Percentiles rank a stretch among this genome's conserved stretches.
Conservation (phyloP, 352 stramenopile species). For the Aphanomyces stellatus region DNA sequence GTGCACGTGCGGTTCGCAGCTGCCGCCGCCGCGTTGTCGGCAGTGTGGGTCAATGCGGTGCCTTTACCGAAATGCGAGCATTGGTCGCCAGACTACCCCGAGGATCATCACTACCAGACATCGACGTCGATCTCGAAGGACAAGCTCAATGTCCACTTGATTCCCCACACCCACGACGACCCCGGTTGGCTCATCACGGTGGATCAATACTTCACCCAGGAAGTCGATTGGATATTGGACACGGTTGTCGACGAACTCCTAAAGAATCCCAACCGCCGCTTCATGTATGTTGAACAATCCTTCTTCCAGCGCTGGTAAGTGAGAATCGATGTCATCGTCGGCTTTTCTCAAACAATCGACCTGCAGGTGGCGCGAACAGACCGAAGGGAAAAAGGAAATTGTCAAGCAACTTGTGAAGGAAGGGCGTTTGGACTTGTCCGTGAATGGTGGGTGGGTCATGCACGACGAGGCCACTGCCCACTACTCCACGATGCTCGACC, state of each 20-base stretch:
- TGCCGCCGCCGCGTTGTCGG: background rate
- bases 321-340: background rate
- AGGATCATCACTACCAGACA: slow-evolving; percentile 65
- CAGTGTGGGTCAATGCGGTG: background rate
- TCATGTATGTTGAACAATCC: slow-evolving; percentile 92
- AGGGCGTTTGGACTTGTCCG: slow-evolving; percentile 86
- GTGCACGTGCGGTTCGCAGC: background rate
- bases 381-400: slow-evolving; percentile 46
- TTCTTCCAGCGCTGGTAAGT: slow-evolving; percentile 95
- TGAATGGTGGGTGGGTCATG: slow-evolving; percentile 98
- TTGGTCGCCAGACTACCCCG: slow-evolving; percentile 22
- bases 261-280: slow-evolving; percentile 85
- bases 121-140: slow-evolving; percentile 30
- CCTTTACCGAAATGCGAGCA: background rate
- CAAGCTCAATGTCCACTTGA: slow-evolving; percentile 94
- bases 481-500: slow-evolving; percentile 97
- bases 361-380: slow-evolving; percentile 79
- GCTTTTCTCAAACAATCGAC: too few relatives aligned
- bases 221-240: slow-evolving; percentile 94
- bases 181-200: slow-evolving; percentile 94
- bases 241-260: slow-evolving; percentile 84
- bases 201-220: slow-evolving; percentile 95
- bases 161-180: slow-evolving; percentile 96
- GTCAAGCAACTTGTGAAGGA: slow-evolving; percentile 87
- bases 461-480: slow-evolving; percentile 96